Percentiles rank a stretch among this genome's conserved stretches.
Conservation (phyloP, 108 stramenopile species). For the Phaeodactylum tricornutum region DNA sequence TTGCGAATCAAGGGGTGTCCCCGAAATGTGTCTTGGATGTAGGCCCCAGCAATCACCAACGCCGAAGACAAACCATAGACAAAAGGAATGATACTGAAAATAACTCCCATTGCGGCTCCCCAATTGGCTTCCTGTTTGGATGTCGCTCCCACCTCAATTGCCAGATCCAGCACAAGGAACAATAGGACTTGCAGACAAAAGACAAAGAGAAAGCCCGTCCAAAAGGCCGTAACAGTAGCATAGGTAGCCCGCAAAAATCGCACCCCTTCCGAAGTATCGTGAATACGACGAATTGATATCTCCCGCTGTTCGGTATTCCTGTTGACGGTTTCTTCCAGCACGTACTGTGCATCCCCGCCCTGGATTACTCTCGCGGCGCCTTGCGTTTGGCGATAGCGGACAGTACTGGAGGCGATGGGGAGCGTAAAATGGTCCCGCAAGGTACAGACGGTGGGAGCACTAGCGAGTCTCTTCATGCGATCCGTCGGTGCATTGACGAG, state of each 20-base stretch:
- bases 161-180: constrained; percentile 40
- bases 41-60: constrained; percentile 48
- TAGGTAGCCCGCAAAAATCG: constrained; percentile 31
- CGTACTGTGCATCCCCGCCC: constrained; percentile 29
- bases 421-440: constrained; percentile 50
- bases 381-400: constrained; percentile 27
- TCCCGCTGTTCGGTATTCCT: constrained; percentile 12
- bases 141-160: constrained; percentile 23
- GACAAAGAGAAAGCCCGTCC: constrained; percentile 51
- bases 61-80: constrained; percentile 34
- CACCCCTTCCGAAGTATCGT: constrained; percentile 18
- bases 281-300: constrained; percentile 33
- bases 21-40: constrained; percentile 32
- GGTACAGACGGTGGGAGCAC: constrained; percentile 10
- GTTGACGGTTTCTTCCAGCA: constrained; percentile 28
- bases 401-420: constrained; percentile 24
- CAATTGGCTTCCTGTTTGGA: constrained; percentile 1
- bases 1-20: constrained; percentile 28
- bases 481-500: too few relatives aligned
- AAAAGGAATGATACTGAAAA: constrained; percentile 37
- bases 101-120: constrained; percentile 15
- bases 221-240: constrained; percentile 38
- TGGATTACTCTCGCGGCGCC: constrained; percentile 34
- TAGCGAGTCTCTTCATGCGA: too few relatives aligned
- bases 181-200: constrained; percentile 54